These are phyloP conservation scores for Iodosphaeria phyllophila DNA, from an alignment of 2,329 filamentous ascomycete species.

Conservation along the genomic window DNA sequence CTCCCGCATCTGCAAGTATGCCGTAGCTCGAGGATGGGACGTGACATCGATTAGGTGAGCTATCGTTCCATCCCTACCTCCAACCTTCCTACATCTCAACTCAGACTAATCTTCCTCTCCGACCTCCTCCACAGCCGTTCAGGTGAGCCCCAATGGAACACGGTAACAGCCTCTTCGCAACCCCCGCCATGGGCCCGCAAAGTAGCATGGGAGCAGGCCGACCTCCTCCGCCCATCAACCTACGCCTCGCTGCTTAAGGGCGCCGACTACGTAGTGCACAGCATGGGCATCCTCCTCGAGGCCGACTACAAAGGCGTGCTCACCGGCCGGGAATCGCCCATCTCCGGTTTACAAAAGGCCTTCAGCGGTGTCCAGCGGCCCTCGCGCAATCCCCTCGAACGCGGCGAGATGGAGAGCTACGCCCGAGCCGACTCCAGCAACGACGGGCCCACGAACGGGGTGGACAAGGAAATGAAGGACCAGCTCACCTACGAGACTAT, in stretches of 20 bases:
- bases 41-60: conserved; percentile 77
- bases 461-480: conserved; percentile 46
- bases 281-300: conserved; percentile 88
- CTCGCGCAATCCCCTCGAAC: conserved; percentile 52
- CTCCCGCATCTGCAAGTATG: conserved; percentile 77
- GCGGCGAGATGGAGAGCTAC: conserved; percentile 19
- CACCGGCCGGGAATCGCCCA: conserved; percentile 64
- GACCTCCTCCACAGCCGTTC: conserved; percentile 46
- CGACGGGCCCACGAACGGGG: too few relatives aligned
- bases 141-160: conserved; percentile 71
- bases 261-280: conserved; percentile 78
- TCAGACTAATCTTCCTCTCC: conserved; percentile 5
- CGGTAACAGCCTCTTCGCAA: conserved; percentile 49
- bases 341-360: conserved; percentile 58
- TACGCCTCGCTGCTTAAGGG: conserved; percentile 61
- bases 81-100: conserved; percentile 7
- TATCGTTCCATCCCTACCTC: conserved; percentile 2
- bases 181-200: conserved; percentile 66
- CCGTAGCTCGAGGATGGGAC: conserved; percentile 70
- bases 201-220: conserved; percentile 74
- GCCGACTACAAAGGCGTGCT: conserved; percentile 94
- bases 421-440: too few relatives aligned
- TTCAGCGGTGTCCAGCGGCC: conserved; percentile 48
- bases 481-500: conserved; percentile 92
- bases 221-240: conserved; percentile 66